Percentiles rank a stretch among this genome's conserved stretches.
Conservation (phyloP, 2,329 filamentous ascomycete species). For the Knufia petricola region DNA sequence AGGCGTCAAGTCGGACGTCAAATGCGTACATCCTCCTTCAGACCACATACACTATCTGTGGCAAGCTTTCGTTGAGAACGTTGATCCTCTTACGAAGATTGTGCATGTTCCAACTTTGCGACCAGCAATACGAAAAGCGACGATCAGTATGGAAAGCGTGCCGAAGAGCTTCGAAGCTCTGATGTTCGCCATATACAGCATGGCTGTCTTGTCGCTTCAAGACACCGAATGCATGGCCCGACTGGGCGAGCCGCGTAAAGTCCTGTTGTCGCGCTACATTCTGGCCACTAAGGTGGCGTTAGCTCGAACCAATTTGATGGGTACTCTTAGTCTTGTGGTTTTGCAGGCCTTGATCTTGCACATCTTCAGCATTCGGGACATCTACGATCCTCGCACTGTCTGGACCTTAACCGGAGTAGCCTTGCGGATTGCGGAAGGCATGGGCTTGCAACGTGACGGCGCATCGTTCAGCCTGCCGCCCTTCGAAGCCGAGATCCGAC, state of each 20-base stretch:
- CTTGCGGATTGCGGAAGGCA: slow-evolving; percentile 56
- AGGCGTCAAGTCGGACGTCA: slow-evolving; percentile 7
- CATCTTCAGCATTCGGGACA: slow-evolving; percentile 47
- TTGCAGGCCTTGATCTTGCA: slow-evolving; percentile 53
- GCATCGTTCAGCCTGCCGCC: slow-evolving; percentile 46
- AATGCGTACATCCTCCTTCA: slow-evolving; percentile 15
- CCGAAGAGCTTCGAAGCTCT: slow-evolving; percentile 25
- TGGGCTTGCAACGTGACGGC: slow-evolving; percentile 57
- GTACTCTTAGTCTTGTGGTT: slow-evolving; percentile 41
- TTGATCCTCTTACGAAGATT: slow-evolving; percentile 25
- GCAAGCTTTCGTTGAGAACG: slow-evolving; percentile 23
- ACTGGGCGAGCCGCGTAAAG: slow-evolving; percentile 20
- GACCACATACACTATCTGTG: slow-evolving; percentile 22
- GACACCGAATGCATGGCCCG: slow-evolving; percentile 22
- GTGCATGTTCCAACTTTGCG: slow-evolving; percentile 24
- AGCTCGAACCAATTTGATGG: slow-evolving; percentile 18
- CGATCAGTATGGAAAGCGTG: slow-evolving; percentile 14
- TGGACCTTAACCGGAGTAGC: slow-evolving; percentile 54
- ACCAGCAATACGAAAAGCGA: slow-evolving; percentile 23
- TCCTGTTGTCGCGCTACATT: slow-evolving; percentile 21
- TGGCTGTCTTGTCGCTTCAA: slow-evolving; percentile 25
- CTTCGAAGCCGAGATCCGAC: slow-evolving; percentile 59
- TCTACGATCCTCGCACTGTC: slow-evolving; percentile 49
- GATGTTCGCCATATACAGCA: slow-evolving; percentile 28
- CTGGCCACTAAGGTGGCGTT: slow-evolving; percentile 21